Conservation (phyloP, 768 basidiomycete species). For the Phylloporus sp. region DNA sequence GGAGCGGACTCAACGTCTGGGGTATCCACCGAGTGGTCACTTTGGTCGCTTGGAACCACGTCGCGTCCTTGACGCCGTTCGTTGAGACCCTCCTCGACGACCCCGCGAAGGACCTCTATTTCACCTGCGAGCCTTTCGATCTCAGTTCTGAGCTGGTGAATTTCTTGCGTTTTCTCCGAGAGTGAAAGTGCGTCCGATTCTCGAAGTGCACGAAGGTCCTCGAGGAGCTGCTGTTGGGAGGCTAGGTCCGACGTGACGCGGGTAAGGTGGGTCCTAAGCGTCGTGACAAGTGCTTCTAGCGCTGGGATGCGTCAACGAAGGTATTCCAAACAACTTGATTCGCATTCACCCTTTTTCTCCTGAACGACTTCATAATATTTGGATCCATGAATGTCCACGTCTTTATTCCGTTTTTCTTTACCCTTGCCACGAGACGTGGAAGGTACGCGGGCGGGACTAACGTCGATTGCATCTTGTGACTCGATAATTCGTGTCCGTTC, state of each 20-base stretch:
- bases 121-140: slow-evolving; percentile 81
- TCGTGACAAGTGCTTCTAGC: slow-evolving; percentile 71
- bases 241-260: slow-evolving; percentile 76
- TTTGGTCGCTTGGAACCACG: slow-evolving; percentile 11
- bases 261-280: slow-evolving; percentile 68
- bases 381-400: slow-evolving; percentile 35
- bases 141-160: slow-evolving; percentile 63
- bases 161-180: slow-evolving; percentile 58
- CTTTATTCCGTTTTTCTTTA: slow-evolving; percentile 31
- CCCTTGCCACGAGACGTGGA: slow-evolving; percentile 24
- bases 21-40: background rate
- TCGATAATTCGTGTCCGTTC: slow-evolving; percentile 65
- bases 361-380: slow-evolving; percentile 76
- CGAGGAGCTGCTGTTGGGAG: slow-evolving; percentile 66
- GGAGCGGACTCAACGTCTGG: background rate
- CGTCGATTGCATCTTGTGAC: slow-evolving; percentile 39
- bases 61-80: slow-evolving; percentile 61
- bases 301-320: slow-evolving; percentile 41
- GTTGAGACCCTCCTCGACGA: slow-evolving; percentile 82
- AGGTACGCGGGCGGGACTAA: slow-evolving; percentile 14
- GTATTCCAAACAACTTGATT: background rate
- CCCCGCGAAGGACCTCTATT: slow-evolving; percentile 78
- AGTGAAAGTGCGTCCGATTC: slow-evolving; percentile 58
- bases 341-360: slow-evolving; percentile 79
- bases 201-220: slow-evolving; percentile 56